Conservation (phyloP, 176 grass and related monocot species). For the Tillandsia fasciculata region DNA sequence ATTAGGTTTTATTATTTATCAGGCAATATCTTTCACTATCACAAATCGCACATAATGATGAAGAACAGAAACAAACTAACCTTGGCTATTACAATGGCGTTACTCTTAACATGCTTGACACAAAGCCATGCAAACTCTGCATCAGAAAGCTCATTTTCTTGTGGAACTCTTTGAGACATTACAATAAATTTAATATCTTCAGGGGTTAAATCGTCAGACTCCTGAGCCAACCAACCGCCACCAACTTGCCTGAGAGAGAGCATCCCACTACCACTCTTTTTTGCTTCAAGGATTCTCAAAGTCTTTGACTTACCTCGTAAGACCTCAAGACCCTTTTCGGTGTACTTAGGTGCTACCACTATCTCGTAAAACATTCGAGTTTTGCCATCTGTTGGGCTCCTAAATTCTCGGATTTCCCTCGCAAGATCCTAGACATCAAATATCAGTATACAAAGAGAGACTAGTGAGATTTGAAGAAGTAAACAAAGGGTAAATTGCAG, state of each 20-base stretch:
- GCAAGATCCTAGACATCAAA: constrained; percentile 52
- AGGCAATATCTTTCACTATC: neutral
- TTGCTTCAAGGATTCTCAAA: constrained; percentile 75
- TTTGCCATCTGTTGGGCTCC: constrained; percentile 58
- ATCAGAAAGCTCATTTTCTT: constrained; percentile 39
- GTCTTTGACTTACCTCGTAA: constrained; percentile 84
- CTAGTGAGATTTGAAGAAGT: neutral
- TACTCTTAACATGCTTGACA: constrained; percentile 96
- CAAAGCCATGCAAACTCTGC: constrained; percentile 89
- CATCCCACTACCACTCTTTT: constrained; percentile 53
- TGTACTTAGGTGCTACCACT: constrained; percentile 70
- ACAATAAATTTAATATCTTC: constrained; percentile 58
- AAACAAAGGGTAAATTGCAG: neutral
- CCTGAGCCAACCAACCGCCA: constrained; percentile 74
- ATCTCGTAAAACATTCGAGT: constrained; percentile 96
- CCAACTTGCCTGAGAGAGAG: constrained; percentile 67
- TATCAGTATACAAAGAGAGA: neutral
- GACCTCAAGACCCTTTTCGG: constrained; percentile 65
- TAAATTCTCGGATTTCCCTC: constrained; percentile 79
- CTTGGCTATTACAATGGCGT: constrained; percentile 95
- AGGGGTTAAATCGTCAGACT: constrained; percentile 59
- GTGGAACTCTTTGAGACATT: constrained; percentile 26
- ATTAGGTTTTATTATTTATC: neutral
- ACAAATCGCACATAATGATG: neutral
- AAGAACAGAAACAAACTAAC: constrained; percentile 24